phyloP scores from a whole-genome alignment of 495 filamentous ascomycete genomes.

The Corynascus novoguineensis region DNA sequence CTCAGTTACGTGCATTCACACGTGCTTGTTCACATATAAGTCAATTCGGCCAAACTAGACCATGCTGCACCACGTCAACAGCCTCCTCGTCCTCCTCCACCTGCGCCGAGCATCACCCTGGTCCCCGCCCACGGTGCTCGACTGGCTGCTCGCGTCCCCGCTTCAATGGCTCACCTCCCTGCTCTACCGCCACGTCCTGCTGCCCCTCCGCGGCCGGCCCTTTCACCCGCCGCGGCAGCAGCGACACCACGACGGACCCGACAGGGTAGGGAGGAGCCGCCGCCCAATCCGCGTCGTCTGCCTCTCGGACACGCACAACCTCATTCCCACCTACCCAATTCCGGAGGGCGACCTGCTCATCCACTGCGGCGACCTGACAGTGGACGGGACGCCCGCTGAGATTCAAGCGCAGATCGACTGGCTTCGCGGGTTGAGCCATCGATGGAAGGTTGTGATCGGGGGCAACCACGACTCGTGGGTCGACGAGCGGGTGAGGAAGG shows the following conservation, averaged over 20 bases:
- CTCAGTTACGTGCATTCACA: too few relatives aligned
- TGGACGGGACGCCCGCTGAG: conserved; percentile 61
- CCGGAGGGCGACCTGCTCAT: conserved; percentile 81
- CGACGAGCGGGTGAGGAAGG: conserved; percentile 48
- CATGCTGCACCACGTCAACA: neutral
- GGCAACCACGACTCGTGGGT: conserved; percentile 91
- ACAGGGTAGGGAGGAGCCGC: too few relatives aligned
- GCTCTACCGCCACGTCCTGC: conserved; percentile 57
- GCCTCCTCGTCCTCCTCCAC: conserved; percentile 29
- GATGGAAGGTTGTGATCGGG: conserved; percentile 72
- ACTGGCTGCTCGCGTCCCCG: conserved; percentile 46
- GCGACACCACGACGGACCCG: too few relatives aligned
- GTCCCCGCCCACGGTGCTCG: conserved; percentile 48
- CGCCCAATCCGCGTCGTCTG: conserved; percentile 71
- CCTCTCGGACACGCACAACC: conserved; percentile 82
- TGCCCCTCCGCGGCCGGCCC: conserved; percentile 54
- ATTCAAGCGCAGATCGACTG: conserved; percentile 77
- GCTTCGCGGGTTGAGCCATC: conserved; percentile 65
- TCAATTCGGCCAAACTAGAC: neutral
- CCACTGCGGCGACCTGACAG: conserved; percentile 80
- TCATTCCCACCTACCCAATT: conserved; percentile 44
- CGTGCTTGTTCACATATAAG: too few relatives aligned
- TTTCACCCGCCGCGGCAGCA: conserved; percentile 49
- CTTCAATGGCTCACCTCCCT: conserved; percentile 42
- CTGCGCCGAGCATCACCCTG: conserved; percentile 39